Conservation (phyloP, 768 basidiomycete species). For the Naganishia friedmannii region DNA sequence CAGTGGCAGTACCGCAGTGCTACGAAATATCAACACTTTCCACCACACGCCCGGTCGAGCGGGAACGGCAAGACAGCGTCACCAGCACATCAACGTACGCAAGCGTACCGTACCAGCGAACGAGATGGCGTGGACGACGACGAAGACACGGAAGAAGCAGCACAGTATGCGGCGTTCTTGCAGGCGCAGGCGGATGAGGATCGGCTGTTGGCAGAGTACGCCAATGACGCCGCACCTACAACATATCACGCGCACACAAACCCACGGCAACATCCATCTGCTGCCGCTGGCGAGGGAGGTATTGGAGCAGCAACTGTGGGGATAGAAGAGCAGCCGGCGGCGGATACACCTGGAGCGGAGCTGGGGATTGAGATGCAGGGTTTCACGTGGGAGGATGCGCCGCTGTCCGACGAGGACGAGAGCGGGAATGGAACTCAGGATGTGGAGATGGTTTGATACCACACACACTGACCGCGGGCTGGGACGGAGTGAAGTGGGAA, state of each 20-base stretch:
- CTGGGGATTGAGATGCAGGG: constrained; percentile 17
- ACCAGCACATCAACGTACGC: not conserved
- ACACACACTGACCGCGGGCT: too few species aligned
- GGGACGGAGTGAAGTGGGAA: too few species aligned
- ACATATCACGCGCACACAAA: not conserved
- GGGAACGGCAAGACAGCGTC: not conserved
- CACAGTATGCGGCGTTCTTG: constrained; percentile 2
- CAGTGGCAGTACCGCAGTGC: constrained; percentile 18
- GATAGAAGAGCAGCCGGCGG: not conserved
- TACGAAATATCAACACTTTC: not conserved
- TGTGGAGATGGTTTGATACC: constrained; percentile 21
- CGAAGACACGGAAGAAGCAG: not conserved
- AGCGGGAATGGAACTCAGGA: not conserved
- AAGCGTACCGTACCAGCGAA: not conserved
- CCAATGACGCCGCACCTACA: constrained; percentile 8
- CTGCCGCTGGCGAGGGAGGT: not conserved
- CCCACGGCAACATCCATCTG: too few species aligned
- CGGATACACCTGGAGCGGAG: constrained; percentile 10
- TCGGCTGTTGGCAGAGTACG: constrained; percentile 15
- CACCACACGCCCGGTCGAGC: not conserved
- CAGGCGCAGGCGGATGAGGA: constrained; percentile 11
- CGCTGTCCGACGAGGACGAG: constrained; percentile 16
- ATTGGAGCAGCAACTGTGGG: not conserved
- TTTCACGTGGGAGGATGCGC: constrained; percentile 30
- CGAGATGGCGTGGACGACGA: not conserved